Base-by-base conservation (phyloP, 768 basidiomycete genomes). In the Rhizopogon vinicolor region DNA sequence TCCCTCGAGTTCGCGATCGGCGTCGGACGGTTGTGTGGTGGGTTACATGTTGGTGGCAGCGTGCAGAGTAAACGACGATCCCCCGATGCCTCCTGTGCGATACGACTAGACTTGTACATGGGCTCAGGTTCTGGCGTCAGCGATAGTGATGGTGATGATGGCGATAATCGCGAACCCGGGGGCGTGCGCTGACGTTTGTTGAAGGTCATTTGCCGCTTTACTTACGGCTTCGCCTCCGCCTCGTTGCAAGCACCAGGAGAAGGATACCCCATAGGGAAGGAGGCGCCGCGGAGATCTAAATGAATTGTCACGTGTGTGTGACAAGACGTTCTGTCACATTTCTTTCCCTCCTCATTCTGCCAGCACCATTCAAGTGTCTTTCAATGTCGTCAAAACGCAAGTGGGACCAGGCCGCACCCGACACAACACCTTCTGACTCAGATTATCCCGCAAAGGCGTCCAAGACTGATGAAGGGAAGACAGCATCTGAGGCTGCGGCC, bases 41-140 rank as follows among this genome's bases (percentile, higher is more conserved):
- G 76, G 54, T 85, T 82, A 69, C 93, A 95, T 42, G 91, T 93
- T 18, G 93, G 93, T 1, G 92, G 90, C 16, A 94, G 76, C 5
- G 81, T 84, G 70, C 91, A 93, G 22, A 87, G 62, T 18, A 91
- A 65, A 1, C 75, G 75, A 50, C 72, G 76, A n/a, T 62, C 64
- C 28, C 60, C 53, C 2, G 62, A 55, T 14, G 63, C 52, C 13
- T 64, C 48, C 39, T 65, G 63, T 22, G 63, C 59, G 13, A 66
- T 68, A 7, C 71, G 68, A 50, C 65, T 68, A n/a, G 68, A 65
- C 55, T 70, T 74, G 57, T 55, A 55, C 55, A 73, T 73, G 41
- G 68, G 69, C 28, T 69, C 68, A 51, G 49, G 58, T 54, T 62
- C 60, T 39, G 55, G 41, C 14, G 51, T n/a, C n/a, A 67, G 66